Evolutionary conservation across 768 basidiomycete genomes (phyloP), one percentile per base, ranked within the genome.

Genomic region (Kondoa subrosea): DNA sequence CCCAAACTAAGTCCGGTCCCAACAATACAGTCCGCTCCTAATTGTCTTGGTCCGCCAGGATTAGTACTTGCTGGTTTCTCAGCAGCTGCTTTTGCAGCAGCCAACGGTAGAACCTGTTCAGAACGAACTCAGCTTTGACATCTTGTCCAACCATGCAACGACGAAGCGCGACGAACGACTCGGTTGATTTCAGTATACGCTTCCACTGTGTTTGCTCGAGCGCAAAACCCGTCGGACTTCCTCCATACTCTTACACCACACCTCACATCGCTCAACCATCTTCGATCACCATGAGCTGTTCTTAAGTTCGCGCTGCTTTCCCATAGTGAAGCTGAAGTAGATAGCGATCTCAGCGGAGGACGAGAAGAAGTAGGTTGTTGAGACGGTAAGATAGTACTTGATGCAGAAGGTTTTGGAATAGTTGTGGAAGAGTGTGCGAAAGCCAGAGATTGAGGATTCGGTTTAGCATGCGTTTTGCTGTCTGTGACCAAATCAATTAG

Each of bases 221-320:
- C 30, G 29, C 26, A 27, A 32, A 63, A 63, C n/a, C 61, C 61
- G n/a, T 63, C 61, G 16, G 3, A 3, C 61, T 32, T 63, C 61
- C 12, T 63, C 61, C 61, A 63, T 27, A 63, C 29, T n/a, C n/a
- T 8, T 32, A 63, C 15, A 15, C n/a, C 61, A n/a, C 61, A 60
- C 58, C 25, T 31, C 8, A 60, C 58, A 27, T 60, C 58, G n/a
- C 30, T 25, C 58, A 60, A 60, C n/a, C 30, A 31, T 25, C n/a
- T 60, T 60, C 25, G 58, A 15, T 25, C 58, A 25, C 29, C 58
- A 59, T 4, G 25, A 31, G 58, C 8, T 25, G 12, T 12, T 31
- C 29, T 59, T 27, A 31, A 27, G 58, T 25, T 25, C 14, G 29
- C 58, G 58, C 58, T 31, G 25, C 30, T 31, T 59, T 25, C 25